Evolutionary conservation across 306 rosid genomes (phyloP), one percentile per base, ranked within the genome.

Genomic region (Rosa multiflora): DNA sequence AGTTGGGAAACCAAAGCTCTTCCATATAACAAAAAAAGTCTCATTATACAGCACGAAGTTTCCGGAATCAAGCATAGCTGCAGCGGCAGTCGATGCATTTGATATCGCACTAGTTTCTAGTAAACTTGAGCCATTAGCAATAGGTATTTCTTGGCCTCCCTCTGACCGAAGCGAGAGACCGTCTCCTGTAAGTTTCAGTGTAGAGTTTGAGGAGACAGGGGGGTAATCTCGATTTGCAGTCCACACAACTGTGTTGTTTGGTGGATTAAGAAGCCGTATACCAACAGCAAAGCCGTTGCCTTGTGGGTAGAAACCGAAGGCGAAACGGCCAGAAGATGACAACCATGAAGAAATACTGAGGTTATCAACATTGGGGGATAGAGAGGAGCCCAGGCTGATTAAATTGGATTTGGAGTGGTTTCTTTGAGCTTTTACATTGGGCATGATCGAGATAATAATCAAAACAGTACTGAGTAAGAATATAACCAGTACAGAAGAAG

Each of bases 261-360:
- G 40, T 5, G 55, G 10, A 55, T 21, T 11, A 42, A n/a, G 35
- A 26, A 82, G 6, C 81, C 67, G 72, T 9, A 76, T 62, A 62
- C 81, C 81, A 58, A 78, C 67, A 51, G 70, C 43, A 4, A 78
- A 78, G 55, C 68, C 81, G 13, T 9, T 56, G 20, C 72, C 56
- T 78, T 78, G 68, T 70, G 29, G 62, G 29, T 68, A 78, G 81
- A 78, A 78, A 12, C 81, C 81, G 55, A 69, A 78, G 48, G 81
- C 68, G 4, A 78, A 78, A 6, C 8, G 40, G 12, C 75, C 68
- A 78, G 81, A 78, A 78, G 75, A 8, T 3, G 81, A 78, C 46
- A 11, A 40, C 81, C n/a, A n/a, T n/a, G n/a, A 78, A 55, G 23
- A 53, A 51, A 4, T 1, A 51, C 4, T 35, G 13, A n/a, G 43